Conservation (phyloP, 1,139 yeast genomes). For the Taphrina flavorubra region DNA sequence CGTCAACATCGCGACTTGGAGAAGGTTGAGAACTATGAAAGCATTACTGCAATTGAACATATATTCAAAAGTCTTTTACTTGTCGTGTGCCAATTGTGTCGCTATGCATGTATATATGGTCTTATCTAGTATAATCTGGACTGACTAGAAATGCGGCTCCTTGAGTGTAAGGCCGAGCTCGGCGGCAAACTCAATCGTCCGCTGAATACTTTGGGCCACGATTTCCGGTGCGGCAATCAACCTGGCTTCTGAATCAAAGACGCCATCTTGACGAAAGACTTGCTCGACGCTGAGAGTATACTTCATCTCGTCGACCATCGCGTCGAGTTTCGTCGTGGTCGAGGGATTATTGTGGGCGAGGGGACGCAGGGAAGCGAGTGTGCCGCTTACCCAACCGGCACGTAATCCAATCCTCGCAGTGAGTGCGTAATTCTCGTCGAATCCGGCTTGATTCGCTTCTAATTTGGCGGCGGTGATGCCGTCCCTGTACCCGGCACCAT, state of each 20-base stretch:
- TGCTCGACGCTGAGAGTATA: slow-evolving; percentile 4
- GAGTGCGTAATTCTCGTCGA: slow-evolving; percentile 32
- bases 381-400: slow-evolving; percentile 32
- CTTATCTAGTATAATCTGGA: too few relatives aligned
- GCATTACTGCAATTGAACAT: too few relatives aligned
- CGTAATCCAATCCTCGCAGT: slow-evolving; percentile 9
- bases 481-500: slow-evolving; percentile 31
- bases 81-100: too few relatives aligned
- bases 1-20: too few relatives aligned
- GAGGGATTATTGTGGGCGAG: not conserved
- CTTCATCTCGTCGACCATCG: not conserved
- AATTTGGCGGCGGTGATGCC: slow-evolving; percentile 30
- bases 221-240: slow-evolving; percentile 8
- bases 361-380: not conserved
- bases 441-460: slow-evolving; percentile 25
- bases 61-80: too few relatives aligned
- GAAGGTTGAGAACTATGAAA: not conserved
- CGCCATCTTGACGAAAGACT: slow-evolving; percentile 3
- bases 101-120: too few relatives aligned
- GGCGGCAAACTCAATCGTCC: slow-evolving; percentile 13
- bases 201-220: not conserved
- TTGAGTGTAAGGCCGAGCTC: not conserved
- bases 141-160: not conserved
- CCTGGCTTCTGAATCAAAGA: slow-evolving; percentile 5
- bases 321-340: not conserved